phyloP scores from a whole-genome alignment of 2,329 filamentous ascomycete genomes.

The Emergomyces pasteurianus region DNA sequence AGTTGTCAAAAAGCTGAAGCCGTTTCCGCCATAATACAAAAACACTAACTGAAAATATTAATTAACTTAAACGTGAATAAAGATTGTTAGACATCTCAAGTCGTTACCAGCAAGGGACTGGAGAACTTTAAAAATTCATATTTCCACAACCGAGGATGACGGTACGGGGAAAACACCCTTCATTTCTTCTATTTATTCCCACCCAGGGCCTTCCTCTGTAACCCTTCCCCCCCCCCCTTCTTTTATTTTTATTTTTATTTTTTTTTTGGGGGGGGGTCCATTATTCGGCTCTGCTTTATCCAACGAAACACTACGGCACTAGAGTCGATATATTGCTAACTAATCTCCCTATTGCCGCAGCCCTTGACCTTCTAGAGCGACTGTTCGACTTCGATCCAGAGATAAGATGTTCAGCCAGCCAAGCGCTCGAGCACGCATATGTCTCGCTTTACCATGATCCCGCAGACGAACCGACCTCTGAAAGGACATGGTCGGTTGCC shows the following conservation, averaged over 20 bases:
- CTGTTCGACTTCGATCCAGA: not conserved
- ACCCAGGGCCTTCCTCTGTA: too few relatives aligned
- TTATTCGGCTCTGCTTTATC: not conserved
- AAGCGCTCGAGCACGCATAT: not conserved
- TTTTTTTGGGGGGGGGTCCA: too few relatives aligned
- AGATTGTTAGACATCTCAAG: not conserved
- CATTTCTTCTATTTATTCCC: not conserved
- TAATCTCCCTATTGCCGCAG: not conserved
- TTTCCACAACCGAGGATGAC: not conserved
- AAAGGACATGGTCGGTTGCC: not conserved
- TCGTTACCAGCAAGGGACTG: not conserved
- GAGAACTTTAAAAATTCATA: not conserved
- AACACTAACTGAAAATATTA: not conserved
- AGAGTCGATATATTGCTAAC: not conserved
- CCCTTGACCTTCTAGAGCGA: not conserved
- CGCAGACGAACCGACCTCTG: not conserved
- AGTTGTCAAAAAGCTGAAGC: too few relatives aligned
- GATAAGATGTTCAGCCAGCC: not conserved
- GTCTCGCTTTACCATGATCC: not conserved
- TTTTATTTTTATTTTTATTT: too few relatives aligned
- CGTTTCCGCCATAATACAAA: too few relatives aligned
- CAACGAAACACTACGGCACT: too few relatives aligned
- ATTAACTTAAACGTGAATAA: not conserved
- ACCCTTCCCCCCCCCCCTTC: too few relatives aligned
- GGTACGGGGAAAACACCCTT: not conserved